These are phyloP conservation scores for Lentithecium fluviatile DNA, from an alignment of 495 filamentous ascomycete species.

Conservation along the genomic window DNA sequence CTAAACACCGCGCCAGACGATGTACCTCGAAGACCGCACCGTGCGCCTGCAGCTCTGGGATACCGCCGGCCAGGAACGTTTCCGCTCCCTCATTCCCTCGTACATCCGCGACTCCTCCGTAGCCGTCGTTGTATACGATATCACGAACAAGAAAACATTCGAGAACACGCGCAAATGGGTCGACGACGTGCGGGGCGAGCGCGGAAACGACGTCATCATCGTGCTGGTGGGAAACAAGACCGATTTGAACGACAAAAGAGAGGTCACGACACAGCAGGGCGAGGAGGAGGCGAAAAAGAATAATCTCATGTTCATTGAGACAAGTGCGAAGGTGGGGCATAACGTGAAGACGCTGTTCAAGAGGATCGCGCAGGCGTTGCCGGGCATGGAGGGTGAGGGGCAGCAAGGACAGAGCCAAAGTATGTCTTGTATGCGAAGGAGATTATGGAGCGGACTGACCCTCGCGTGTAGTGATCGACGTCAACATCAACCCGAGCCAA, in stretches of 20 bases:
- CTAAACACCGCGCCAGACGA: constrained; percentile 62
- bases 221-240: constrained; percentile 99
- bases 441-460: constrained; percentile 65
- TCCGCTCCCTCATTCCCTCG: constrained; percentile 92
- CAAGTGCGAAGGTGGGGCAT: constrained; percentile 94
- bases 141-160: constrained; percentile 95
- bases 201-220: constrained; percentile 97
- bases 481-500: constrained; percentile 78
- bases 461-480: constrained; percentile 74
- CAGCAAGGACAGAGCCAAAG: constrained; percentile 46
- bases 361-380: constrained; percentile 94
- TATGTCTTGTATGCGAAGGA: constrained; percentile 37
- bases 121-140: constrained; percentile 97
- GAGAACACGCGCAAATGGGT: constrained; percentile 99
- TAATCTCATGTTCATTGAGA: constrained; percentile 97
- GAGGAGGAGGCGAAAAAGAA: constrained; percentile 99
- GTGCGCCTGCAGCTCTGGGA: constrained; percentile 98
- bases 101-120: constrained; percentile 98
- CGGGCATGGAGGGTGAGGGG: constrained; percentile 84
- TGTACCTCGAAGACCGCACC: constrained; percentile 98
- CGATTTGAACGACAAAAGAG: constrained; percentile 93
- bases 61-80: constrained; percentile 95
- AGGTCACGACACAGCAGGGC: constrained; percentile 90
- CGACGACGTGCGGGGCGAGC: constrained; percentile 93
- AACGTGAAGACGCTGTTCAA: constrained; percentile 97